Base-by-base conservation (phyloP, 73 alveolate species). In the Paramecium primaurelia region DNA sequence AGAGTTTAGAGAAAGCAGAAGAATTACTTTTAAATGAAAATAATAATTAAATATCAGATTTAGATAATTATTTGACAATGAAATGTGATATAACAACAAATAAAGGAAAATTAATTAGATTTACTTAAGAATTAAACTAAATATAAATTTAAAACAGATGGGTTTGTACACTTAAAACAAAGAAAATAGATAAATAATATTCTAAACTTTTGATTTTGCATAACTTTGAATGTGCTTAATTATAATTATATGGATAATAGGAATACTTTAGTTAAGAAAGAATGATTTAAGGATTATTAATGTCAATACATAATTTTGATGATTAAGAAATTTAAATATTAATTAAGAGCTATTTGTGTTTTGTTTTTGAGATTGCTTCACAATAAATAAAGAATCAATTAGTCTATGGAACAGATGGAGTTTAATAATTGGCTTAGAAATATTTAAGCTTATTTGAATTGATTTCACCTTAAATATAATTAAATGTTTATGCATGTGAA, bases 231-330 rank as follows among this genome's bases (percentile, higher is more conserved):
- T 26, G 64, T 32, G 71, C 91, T 38, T 80, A 80, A 80, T 47
- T 80, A 2, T 47, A 49, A 26, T 80, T 80, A 45, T 80, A 45
- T 80, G 91, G 71, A 42, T 80, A 80, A 45, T 32, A 80, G 14
- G 91, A 80, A 8, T 80, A 80, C 38, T 80, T 26, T 80, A 45
- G 77, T 80, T 26, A 80, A 12, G 91, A 80, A 80, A 80, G 91
- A 80, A 80, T 47, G 73, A 80, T 80, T 20, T 9, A 26, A 49
- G 91, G 77, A 16, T 25, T 80, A 12, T 26, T 80, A 9, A 80
- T 80, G 77, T 34, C 77, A 22, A 45, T 80, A 25, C 91, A 80
- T 80, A 73, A 34, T 37, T 80, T 80, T 45, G 58, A 80, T 10
- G 91, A 80, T 18, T 25, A 80, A 18, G 91, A 80, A 80, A 45